Evolutionary conservation across 352 stramenopile genomes (phyloP).

Genomic region (Phytophthora citrophthora): DNA sequence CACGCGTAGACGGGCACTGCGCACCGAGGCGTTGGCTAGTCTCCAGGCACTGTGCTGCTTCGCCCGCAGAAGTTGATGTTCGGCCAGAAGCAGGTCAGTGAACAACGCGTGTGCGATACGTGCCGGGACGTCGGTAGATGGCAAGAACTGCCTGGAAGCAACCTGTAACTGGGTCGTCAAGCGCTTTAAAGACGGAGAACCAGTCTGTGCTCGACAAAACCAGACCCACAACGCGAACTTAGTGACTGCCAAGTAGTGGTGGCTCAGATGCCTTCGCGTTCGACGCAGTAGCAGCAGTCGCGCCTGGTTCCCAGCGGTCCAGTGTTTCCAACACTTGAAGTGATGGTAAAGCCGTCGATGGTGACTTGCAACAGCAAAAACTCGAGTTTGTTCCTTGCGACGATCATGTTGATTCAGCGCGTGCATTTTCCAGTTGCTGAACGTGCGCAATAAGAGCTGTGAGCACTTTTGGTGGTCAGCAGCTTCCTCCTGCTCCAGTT

Average conservation of each 20-base stretch:
- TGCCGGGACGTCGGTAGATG: conserved; percentile 12
- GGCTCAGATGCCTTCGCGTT: conserved; percentile 34
- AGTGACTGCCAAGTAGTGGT: conserved; percentile 22
- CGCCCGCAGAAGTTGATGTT: conserved; percentile 13
- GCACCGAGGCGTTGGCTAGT: conserved; percentile 14
- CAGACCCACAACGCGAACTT: conserved; percentile 57
- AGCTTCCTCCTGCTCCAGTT: conserved; percentile 11
- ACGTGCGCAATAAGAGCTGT: conserved; percentile 15
- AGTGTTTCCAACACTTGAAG: conserved; percentile 22
- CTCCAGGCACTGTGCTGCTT: conserved; percentile 27
- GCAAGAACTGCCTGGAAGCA: conserved; percentile 14
- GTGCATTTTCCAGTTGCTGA: conserved; percentile 28
- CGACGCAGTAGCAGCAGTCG: conserved; percentile 10
- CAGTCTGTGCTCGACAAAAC: conserved; percentile 35
- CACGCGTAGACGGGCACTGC: conserved; percentile 8
- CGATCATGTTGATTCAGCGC: background rate
- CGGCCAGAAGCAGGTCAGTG: conserved; percentile 15
- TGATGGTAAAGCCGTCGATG: conserved; percentile 6
- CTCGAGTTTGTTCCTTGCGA: conserved; percentile 2
- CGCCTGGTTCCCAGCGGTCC: background rate
- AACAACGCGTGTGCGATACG: conserved; percentile 18
- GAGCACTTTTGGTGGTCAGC: background rate
- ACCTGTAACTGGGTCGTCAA: conserved; percentile 21
- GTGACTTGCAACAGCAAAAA: background rate
- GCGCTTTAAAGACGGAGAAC: conserved; percentile 4